A percentile compares a stretch with the other conserved stretches of the same genome.
Conservation (phyloP, 768 basidiomycete species). For the Xerocomus brunneocitrinus region DNA sequence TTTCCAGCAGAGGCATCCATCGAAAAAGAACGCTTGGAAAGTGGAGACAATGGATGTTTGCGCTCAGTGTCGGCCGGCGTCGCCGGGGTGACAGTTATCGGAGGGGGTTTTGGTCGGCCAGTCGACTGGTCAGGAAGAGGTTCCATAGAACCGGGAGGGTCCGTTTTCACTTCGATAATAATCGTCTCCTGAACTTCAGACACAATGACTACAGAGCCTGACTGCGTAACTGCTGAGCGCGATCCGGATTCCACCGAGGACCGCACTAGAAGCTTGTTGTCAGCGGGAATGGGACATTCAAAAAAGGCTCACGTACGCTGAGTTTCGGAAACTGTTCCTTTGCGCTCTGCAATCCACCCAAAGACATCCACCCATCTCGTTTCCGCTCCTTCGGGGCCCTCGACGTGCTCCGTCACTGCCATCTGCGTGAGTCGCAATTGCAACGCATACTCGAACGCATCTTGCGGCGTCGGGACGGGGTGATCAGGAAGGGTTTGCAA, state of each 20-base stretch:
- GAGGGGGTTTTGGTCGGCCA: slow-evolving; percentile 8
- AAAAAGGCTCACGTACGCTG: slow-evolving; percentile 18
- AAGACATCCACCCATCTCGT: slow-evolving; percentile 81
- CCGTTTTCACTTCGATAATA: slow-evolving; percentile 8
- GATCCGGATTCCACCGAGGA: slow-evolving; percentile 30
- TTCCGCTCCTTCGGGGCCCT: slow-evolving; percentile 82
- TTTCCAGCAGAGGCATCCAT: slow-evolving; percentile 55
- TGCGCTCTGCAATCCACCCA: slow-evolving; percentile 73
- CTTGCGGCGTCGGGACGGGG: slow-evolving; percentile 46
- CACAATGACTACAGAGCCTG: slow-evolving; percentile 9
- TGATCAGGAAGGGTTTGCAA: slow-evolving; percentile 45
- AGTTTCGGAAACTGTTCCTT: slow-evolving; percentile 28
- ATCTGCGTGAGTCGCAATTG: slow-evolving; percentile 86
- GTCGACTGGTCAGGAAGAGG: background rate
- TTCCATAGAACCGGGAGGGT: slow-evolving; percentile 3
- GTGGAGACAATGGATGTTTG: slow-evolving; percentile 17
- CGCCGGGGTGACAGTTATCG: slow-evolving; percentile 62
- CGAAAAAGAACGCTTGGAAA: slow-evolving; percentile 26
- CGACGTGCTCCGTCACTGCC: slow-evolving; percentile 72
- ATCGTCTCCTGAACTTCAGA: slow-evolving; percentile 10
- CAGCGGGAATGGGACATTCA: background rate
- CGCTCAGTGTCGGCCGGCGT: slow-evolving; percentile 41
- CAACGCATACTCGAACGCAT: slow-evolving; percentile 71
- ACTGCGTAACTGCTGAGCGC: slow-evolving; percentile 24
- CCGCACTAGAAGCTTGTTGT: slow-evolving; percentile 16